Base-by-base conservation (phyloP, 306 rosid genomes). In the Urtica urens region DNA sequence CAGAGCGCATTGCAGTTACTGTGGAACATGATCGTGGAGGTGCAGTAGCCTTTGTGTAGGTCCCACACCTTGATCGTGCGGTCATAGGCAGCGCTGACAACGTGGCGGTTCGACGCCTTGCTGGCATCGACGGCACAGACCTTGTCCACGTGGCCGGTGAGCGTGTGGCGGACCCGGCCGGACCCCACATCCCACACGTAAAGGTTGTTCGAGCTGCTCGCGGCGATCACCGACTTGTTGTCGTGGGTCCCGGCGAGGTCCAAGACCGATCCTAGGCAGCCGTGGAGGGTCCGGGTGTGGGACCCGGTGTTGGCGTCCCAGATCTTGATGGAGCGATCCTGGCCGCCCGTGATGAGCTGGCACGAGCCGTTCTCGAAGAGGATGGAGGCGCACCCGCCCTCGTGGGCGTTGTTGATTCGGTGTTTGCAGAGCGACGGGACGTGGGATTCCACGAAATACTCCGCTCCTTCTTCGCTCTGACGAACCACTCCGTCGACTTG, bases 401-500 rank as follows among this genome's bases (percentile, higher is more conserved):
- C 99, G 54, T 90, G 99, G 46, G 94, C 99, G 30, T 50, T 44
- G 30, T 50, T 44, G 31, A 85, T 65, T 70, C 82, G 79, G 51
- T 67, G 65, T 62, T 79, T 85, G 64, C 87, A 85, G 1, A 60
- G 24, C 15, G 99, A 79, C 44, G 96, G 99, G 61, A 75, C 64
- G 44, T 58, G 63, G 28, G 94, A 77, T 67, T 85, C 95, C 51
- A 53, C 53, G 65, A 77, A 92, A 65, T 79, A 92, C 40, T 85
- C 96, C 21, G 94, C 99, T 55, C 99, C 99, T 46, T 79, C 99
- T 76, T 92, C 99, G 33, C 76, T 71, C 63, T 49, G 85, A n/a
- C 99, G 94, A 60, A 92, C 99, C 57, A 92, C 79, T 28, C 99
- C 99, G 70, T 92, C 99, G n/a, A 92, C 87, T 57, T 92, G 99